phyloP scores from a whole-genome alignment of 129 eudicot species.

The Gnaphalium uliginosum region DNA sequence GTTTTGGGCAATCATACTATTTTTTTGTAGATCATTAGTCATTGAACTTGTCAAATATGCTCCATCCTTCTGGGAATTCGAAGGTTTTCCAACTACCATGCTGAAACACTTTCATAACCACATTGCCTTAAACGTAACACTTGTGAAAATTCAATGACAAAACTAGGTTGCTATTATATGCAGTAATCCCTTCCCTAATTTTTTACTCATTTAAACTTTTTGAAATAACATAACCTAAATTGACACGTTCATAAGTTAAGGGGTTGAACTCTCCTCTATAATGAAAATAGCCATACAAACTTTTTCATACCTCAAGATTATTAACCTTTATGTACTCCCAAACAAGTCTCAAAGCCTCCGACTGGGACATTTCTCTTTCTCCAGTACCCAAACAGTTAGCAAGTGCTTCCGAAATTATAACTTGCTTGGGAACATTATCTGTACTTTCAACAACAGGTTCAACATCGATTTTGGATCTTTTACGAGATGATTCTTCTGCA shows the following conservation, averaged over 20 bases:
- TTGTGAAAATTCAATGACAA: too few relatives aligned
- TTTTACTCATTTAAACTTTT: too few relatives aligned
- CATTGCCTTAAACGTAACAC: too few relatives aligned
- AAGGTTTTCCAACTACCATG: too few relatives aligned
- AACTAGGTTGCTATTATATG: too few relatives aligned
- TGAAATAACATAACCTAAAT: too few relatives aligned
- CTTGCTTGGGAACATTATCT: slow-evolving; percentile 51
- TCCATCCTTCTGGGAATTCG: too few relatives aligned
- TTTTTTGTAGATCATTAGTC: too few relatives aligned
- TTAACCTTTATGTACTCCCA: slow-evolving; percentile 86
- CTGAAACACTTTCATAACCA: too few relatives aligned
- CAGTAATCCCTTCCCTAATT: too few relatives aligned
- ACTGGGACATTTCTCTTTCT: slow-evolving; percentile 74
- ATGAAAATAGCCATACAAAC: not conserved
- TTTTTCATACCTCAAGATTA: slow-evolving; percentile 66
- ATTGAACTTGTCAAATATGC: too few relatives aligned
- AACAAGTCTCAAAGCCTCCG: slow-evolving; percentile 69
- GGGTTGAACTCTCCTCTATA: not conserved
- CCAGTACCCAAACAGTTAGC: slow-evolving; percentile 70
- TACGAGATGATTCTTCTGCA: slow-evolving; percentile 68
- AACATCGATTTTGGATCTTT: slow-evolving; percentile 49
- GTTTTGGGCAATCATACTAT: too few relatives aligned
- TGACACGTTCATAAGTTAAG: not conserved
- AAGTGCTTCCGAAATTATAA: slow-evolving; percentile 74
- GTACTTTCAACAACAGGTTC: slow-evolving; percentile 50